Conservation (phyloP, 345 rosid genomes). For the Cardamine resedifolia region DNA sequence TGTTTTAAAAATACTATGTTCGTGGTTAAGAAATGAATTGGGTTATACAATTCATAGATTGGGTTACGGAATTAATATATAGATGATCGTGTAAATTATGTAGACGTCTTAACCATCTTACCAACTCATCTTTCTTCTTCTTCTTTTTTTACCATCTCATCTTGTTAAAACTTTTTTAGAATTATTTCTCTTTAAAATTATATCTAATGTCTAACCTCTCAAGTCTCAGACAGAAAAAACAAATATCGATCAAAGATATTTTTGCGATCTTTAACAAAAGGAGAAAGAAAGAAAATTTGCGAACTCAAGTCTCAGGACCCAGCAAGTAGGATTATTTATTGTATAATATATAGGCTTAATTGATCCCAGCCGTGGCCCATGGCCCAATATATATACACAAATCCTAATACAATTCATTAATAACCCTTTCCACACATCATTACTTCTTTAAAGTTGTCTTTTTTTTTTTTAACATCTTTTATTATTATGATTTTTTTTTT, state of each 20-base stretch:
- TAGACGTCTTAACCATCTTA: not conserved
- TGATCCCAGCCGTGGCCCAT: not conserved
- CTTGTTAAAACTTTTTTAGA: not conserved
- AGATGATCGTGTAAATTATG: too few relatives aligned
- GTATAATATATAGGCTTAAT: constrained; percentile 2
- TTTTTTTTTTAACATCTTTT: too few relatives aligned
- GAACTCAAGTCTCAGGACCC: not conserved
- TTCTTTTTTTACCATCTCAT: not conserved
- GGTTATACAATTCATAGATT: too few relatives aligned
- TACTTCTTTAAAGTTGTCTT: too few relatives aligned
- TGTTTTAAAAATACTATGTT: too few relatives aligned
- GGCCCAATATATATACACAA: constrained; percentile 7
- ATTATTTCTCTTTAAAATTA: not conserved
- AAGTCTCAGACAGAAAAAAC: not conserved
- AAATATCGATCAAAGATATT: not conserved
- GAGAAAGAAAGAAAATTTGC: not conserved
- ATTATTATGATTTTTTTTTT: too few relatives aligned
- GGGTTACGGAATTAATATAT: too few relatives aligned
- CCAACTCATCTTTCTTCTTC: not conserved
- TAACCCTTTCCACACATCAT: too few relatives aligned
- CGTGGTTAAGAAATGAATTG: too few relatives aligned
- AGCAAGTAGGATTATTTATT: not conserved
- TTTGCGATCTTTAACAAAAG: not conserved
- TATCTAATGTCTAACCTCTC: not conserved
- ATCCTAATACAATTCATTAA: not conserved